Evolutionary conservation across 2,329 filamentous ascomycete genomes (phyloP).

Genomic region (Aspergillus fumigatiaffinis): DNA sequence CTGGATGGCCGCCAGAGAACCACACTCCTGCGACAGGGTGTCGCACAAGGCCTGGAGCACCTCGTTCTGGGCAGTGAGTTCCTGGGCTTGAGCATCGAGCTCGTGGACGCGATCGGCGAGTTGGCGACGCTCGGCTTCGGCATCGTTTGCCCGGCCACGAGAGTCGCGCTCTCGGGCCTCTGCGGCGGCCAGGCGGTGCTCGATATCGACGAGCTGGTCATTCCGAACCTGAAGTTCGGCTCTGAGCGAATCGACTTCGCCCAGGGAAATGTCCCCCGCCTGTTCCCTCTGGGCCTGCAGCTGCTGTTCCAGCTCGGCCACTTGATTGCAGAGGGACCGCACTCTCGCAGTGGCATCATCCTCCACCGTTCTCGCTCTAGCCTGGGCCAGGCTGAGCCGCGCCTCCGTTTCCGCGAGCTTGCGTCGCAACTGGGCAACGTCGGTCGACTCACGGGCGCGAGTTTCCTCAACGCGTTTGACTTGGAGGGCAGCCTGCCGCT

Average conservation of each 20-base stretch:
- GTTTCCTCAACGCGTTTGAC: background rate
- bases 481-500: background rate
- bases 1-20: background rate
- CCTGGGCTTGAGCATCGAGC: background rate
- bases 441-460: background rate
- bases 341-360: slow-evolving; percentile 1
- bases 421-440: slow-evolving; percentile 1
- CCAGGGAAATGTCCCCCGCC: background rate
- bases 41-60: background rate
- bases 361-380: background rate
- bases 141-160: background rate
- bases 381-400: background rate
- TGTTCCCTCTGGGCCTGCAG: slow-evolving; percentile 1
- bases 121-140: slow-evolving; percentile 2
- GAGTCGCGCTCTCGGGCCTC: background rate
- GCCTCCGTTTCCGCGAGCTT: slow-evolving; percentile 3
- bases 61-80: background rate
- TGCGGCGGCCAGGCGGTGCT: slow-evolving; percentile 4
- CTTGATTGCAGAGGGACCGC: background rate
- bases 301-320: slow-evolving; percentile 9
- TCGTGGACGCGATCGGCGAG: background rate
- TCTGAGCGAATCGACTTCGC: slow-evolving; percentile 5
- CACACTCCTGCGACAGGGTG: background rate
- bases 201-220: slow-evolving; percentile 2
- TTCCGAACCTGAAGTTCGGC: slow-evolving; percentile 3